Conservation (phyloP, 2,329 filamentous ascomycete species). For the Calonectria henricotiae region DNA sequence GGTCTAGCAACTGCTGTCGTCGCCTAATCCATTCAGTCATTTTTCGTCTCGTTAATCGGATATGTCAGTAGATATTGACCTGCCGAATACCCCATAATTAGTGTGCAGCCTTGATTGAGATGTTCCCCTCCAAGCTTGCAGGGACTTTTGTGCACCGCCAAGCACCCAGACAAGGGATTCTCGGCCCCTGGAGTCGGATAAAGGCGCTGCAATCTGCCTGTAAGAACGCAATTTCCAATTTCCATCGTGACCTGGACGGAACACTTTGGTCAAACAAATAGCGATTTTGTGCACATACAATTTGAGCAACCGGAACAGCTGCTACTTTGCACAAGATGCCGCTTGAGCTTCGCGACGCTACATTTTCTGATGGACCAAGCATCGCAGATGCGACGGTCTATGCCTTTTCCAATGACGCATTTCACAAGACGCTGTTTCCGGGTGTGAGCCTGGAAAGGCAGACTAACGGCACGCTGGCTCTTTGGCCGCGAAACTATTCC, state of each 20-base stretch:
- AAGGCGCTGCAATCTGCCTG: neutral
- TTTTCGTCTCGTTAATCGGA: neutral
- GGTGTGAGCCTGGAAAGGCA: neutral
- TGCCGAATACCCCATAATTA: neutral
- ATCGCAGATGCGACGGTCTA: neutral
- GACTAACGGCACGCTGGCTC: neutral
- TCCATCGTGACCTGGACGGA: neutral
- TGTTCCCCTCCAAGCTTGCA: neutral
- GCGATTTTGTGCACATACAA: too few relatives aligned
- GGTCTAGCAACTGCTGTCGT: too few relatives aligned
- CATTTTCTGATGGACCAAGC: neutral
- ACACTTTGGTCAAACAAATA: too few relatives aligned
- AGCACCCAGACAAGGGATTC: neutral
- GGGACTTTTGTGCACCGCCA: conserved; percentile 10
- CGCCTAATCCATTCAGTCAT: neutral
- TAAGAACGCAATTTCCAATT: neutral
- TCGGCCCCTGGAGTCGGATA: neutral
- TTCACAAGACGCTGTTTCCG: conserved; percentile 15
- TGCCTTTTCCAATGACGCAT: neutral
- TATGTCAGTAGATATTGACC: neutral
- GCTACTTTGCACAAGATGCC: neutral
- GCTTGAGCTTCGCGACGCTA: neutral
- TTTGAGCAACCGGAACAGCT: too few relatives aligned
- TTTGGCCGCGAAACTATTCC: conserved; percentile 4
- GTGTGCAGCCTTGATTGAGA: neutral